Base-by-base conservation (phyloP, 2,329 filamentous ascomycete species). In the Zopfia rhizophila region DNA sequence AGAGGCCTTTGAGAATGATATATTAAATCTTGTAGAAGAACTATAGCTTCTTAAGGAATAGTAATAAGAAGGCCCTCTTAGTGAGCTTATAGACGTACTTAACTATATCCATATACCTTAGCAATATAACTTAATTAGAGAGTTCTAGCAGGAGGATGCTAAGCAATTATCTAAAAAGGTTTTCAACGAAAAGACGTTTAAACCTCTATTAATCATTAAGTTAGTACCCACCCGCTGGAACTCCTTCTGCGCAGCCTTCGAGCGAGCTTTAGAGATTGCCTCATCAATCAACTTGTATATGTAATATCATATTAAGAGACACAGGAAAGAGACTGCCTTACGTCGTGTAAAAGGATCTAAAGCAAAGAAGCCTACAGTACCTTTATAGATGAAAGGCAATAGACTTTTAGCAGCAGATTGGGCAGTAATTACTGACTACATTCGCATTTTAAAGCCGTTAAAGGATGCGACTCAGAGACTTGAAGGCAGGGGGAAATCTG, bases 191-290 rank as follows among this genome's bases (percentile, higher is more conserved):
- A 17, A 31, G 10, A 13, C 10, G 23, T 17, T 31, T 23, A 11
- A 30, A 12, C 10, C 24, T 17, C 23, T 38, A 18, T 24, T 24
- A 8, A 16, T 25, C n/a, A 23, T 30, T 14, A 41, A 40, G 36
- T 30, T 29, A 10, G 44, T 47, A 21, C 16, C 29, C 21, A 35
- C n/a, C n/a, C n/a, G n/a, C 38, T 42, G n/a, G 38, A 42, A 42
- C 30, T 21, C 13, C 14, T 42, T 14, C 31, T 43, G 17, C 29
- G 21, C 11, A 19, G 30, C 31, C 21, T 43, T 43, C 29, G 16
- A 35, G 40, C 19, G 40, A 16, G 40, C 40, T 36, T 14, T 27
- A 27, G n/a, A 25, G n/a, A 28, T 7, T 16, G 29, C 16, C n/a
- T 35, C 25, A 43, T 29, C 40, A 25, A 8, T 43, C 25, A 36